A percentile compares a stretch with the other conserved stretches of the same genome.
Conservation (phyloP, 352 stramenopile genomes). For the Phytophthora aleatoria region DNA sequence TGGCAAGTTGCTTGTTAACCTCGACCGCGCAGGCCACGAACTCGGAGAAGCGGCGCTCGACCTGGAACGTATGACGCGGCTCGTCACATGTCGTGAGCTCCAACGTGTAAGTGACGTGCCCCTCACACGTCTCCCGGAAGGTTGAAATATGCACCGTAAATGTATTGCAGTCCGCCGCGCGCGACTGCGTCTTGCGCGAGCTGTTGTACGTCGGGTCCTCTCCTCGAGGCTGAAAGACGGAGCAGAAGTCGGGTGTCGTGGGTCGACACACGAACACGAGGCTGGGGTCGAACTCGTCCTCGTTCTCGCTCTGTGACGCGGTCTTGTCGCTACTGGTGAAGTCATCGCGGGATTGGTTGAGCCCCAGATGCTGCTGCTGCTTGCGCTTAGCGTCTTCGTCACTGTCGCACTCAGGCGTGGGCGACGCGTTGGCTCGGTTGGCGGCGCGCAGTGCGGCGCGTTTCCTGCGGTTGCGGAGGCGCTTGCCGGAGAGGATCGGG, state of each 20-base stretch:
- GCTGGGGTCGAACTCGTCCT: constrained; percentile 56
- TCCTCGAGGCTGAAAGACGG: constrained; percentile 45
- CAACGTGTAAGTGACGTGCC: constrained; percentile 71
- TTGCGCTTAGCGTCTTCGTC: constrained; percentile 31
- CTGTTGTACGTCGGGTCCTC: constrained; percentile 19
- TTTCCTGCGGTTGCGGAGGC: constrained; percentile 65
- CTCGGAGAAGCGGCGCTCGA: constrained; percentile 81
- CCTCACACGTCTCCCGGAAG: constrained; percentile 70
- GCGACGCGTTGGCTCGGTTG: constrained; percentile 19
- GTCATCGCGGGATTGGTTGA: constrained; percentile 5
- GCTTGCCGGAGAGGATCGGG: constrained; percentile 68
- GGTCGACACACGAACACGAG: constrained; percentile 71
- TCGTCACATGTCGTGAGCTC: constrained; percentile 44
- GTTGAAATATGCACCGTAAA: constrained; percentile 63
- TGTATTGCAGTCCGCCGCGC: constrained; percentile 24
- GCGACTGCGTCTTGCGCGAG: constrained; percentile 3
- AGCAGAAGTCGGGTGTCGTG: constrained; percentile 67
- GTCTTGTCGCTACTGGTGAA: constrained; percentile 20
- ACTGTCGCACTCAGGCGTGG: constrained; percentile 40
- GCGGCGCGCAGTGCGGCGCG: constrained; percentile 41
- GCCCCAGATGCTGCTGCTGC: constrained; percentile 6
- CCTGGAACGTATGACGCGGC: constrained; percentile 47
- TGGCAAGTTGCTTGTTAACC: constrained; percentile 47
- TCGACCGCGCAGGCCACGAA: constrained; percentile 64
- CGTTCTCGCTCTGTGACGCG: constrained; percentile 36